Percentiles rank a stretch among this genome's conserved stretches.
Conservation (phyloP, 2,329 filamentous ascomycete genomes). For the Fusarium xyrophilum region DNA sequence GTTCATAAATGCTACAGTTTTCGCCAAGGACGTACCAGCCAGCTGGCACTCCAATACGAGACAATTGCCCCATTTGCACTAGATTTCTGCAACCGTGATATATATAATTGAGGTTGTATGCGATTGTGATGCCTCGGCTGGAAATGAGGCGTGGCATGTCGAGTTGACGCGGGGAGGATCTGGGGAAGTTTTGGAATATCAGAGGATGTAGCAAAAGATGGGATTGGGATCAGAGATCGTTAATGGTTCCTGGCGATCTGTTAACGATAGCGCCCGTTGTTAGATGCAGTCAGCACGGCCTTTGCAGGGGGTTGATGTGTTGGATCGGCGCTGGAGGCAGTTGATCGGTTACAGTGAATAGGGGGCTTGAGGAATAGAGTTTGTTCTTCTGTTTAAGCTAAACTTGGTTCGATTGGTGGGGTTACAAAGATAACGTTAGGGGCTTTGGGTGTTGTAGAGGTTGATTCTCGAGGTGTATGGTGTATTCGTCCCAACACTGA, state of each 20-base stretch:
- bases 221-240: background rate
- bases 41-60: background rate
- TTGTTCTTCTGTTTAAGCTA: background rate
- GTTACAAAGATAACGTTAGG: background rate
- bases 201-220: background rate
- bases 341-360: background rate
- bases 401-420: background rate
- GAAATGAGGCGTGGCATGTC: background rate
- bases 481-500: background rate
- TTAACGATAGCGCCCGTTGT: background rate
- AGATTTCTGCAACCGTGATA: background rate
- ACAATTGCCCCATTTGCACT: background rate
- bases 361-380: background rate
- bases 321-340: background rate
- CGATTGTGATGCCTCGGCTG: conserved; percentile 15
- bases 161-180: background rate
- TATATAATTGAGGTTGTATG: background rate
- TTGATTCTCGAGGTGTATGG: background rate
- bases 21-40: background rate
- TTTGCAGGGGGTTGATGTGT: conserved; percentile 8
- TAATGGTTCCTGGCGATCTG: conserved; percentile 14
- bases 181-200: conserved; percentile 12
- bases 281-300: conserved; percentile 3
- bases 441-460: background rate
- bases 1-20: background rate